Percentiles rank a stretch among this genome's conserved stretches.
These are phyloP conservation scores for Globisporangium perplexum DNA, from an alignment of 352 stramenopile species.

Conservation along the genomic window DNA sequence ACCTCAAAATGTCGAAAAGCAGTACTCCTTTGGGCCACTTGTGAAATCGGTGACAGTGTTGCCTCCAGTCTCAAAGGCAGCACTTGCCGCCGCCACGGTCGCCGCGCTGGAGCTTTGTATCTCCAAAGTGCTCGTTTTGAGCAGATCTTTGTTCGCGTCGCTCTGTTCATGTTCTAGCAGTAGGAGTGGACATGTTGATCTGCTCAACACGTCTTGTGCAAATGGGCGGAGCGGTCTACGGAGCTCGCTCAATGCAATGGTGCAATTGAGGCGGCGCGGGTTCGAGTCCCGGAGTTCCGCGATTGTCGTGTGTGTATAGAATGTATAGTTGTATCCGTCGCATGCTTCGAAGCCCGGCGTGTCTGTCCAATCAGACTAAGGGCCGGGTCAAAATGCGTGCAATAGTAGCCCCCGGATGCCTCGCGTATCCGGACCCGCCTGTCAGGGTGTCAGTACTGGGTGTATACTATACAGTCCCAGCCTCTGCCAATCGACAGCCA, in stretches of 20 bases:
- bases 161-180: too few species aligned
- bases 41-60: too few species aligned
- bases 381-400: constrained; percentile 86
- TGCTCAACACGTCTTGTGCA: too few species aligned
- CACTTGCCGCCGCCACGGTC: too few species aligned
- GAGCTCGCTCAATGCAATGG: not conserved
- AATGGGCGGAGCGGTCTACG: not conserved
- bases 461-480: constrained; percentile 50
- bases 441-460: constrained; percentile 87
- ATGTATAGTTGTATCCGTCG: constrained; percentile 14
- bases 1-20: too few species aligned
- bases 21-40: too few species aligned
- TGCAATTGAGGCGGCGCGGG: constrained; percentile 20
- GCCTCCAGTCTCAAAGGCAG: too few species aligned
- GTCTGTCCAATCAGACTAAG: constrained; percentile 89
- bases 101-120: too few species aligned
- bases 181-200: too few species aligned
- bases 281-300: constrained; percentile 43
- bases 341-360: constrained; percentile 88
- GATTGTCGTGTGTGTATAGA: constrained; percentile 2
- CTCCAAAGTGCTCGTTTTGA: too few species aligned
- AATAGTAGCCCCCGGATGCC: constrained; percentile 25
- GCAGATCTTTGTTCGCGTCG: too few species aligned
- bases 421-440: constrained; percentile 15
- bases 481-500: constrained; percentile 83